Evolutionary conservation across 805 yeast species (phyloP).

Genomic region (Brettanomyces bruxellensis): DNA sequence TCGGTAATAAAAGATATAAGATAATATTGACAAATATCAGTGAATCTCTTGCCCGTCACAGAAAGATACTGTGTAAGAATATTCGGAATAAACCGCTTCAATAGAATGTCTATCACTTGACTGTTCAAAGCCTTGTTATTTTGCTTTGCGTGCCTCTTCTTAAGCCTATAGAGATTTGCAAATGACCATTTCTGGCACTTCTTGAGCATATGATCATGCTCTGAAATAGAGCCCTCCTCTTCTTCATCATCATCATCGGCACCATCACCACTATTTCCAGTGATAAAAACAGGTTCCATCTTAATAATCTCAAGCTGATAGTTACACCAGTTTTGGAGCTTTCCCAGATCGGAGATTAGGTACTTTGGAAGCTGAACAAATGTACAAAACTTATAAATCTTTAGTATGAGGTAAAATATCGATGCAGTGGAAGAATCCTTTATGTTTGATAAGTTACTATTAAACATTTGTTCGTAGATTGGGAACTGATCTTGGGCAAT

Average conservation of each 20-base stretch:
- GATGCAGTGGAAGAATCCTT: conserved; percentile 1
- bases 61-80: conserved; percentile 51
- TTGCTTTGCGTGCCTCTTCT: conserved; percentile 43
- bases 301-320: conserved; percentile 58
- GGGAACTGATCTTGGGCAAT: conserved; percentile 56
- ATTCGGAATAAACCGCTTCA: conserved; percentile 58
- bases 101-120: conserved; percentile 22
- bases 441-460: not conserved
- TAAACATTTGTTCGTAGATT: conserved; percentile 15
- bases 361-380: conserved; percentile 2
- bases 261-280: conserved; percentile 22
- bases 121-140: conserved; percentile 6
- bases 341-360: conserved; percentile 33
- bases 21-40: conserved; percentile 52
- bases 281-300: conserved; percentile 32
- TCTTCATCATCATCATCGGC: conserved; percentile 26
- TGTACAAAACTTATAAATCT: conserved; percentile 26
- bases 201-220: conserved; percentile 2
- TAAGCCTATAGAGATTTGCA: conserved; percentile 62
- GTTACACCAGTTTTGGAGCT: conserved; percentile 55
- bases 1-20: conserved; percentile 52
- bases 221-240: not conserved
- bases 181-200: conserved; percentile 81
- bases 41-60: conserved; percentile 66
- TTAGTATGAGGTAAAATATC: conserved; percentile 47